A percentile compares a stretch with the other conserved stretches of the same genome.
These are phyloP conservation scores for Millerozyma acaciae DNA, from an alignment of 805 yeast species.

Conservation along the genomic window DNA sequence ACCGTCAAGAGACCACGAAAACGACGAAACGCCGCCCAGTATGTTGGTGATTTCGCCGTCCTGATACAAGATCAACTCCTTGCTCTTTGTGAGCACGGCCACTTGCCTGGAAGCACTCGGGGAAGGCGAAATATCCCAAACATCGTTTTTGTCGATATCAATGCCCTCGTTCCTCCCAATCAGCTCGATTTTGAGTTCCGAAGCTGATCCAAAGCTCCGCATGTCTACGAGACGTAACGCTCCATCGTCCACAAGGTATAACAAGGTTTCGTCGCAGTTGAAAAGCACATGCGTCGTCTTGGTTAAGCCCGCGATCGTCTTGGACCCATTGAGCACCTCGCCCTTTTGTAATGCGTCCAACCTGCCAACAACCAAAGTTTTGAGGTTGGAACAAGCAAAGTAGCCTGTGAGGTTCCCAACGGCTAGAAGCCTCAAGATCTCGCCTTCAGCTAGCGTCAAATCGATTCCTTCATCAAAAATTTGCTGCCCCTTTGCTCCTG, in stretches of 20 bases:
- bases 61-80: constrained; percentile 12
- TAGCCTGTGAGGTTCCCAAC: constrained; percentile 21
- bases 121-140: constrained; percentile 17
- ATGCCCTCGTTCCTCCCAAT: constrained; percentile 10
- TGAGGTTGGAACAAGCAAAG: constrained; percentile 30
- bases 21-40: constrained; percentile 4
- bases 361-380: constrained; percentile 5
- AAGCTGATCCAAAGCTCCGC: constrained; percentile 1
- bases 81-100: constrained; percentile 12
- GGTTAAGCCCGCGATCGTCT: constrained; percentile 4
- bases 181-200: background rate
- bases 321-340: too few species aligned
- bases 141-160: constrained; percentile 4
- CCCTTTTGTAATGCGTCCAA: too few species aligned
- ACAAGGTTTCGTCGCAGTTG: constrained; percentile 21
- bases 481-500: constrained; percentile 21
- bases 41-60: constrained; percentile 3
- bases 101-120: constrained; percentile 13
- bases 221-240: constrained; percentile 11
- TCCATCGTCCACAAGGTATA: constrained; percentile 24
- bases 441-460: constrained; percentile 9
- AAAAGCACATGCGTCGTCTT: constrained; percentile 22
- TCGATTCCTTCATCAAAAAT: constrained; percentile 24
- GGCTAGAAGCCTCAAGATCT: constrained; percentile 23
- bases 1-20: constrained; percentile 16